These are phyloP conservation scores for Mesembryanthemum crystallinum DNA, from an alignment of 148 eudicot species.

Conservation along the genomic window DNA sequence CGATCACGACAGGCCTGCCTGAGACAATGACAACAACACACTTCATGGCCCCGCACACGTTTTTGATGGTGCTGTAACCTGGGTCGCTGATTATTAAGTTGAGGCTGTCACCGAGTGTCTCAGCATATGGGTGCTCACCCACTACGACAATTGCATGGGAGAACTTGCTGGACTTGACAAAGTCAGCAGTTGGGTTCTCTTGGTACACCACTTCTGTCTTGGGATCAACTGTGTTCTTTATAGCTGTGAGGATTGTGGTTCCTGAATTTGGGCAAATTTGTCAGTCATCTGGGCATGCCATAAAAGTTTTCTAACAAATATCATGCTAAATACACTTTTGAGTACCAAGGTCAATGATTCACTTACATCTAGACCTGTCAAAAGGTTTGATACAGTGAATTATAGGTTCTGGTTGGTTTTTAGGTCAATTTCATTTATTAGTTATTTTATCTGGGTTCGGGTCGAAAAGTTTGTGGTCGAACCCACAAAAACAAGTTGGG, in stretches of 20 bases:
- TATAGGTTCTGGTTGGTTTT: no score
- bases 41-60: constrained; percentile 42
- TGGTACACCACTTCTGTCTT: constrained; percentile 54
- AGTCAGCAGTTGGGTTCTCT: constrained; percentile 43
- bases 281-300: constrained; percentile 8
- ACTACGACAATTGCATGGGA: constrained; percentile 51
- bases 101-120: constrained; percentile 49
- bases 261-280: constrained; percentile 31
- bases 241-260: constrained; percentile 68
- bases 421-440: no score
- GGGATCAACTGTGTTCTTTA: constrained; percentile 60
- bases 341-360: not conserved
- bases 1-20: constrained; percentile 50
- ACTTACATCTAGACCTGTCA: not conserved
- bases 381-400: no score
- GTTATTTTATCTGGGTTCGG: no score
- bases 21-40: constrained; percentile 48
- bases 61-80: constrained; percentile 38
- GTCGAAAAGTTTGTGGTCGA: no score
- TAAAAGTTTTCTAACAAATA: not conserved
- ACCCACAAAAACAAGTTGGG: no score
- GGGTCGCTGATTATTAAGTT: constrained; percentile 40
- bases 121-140: constrained; percentile 53
- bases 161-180: constrained; percentile 38
- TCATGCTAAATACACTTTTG: not conserved